phyloP scores from a whole-genome alignment of 1,284 basidiomycete species.

The Leccinum variabile region DNA sequence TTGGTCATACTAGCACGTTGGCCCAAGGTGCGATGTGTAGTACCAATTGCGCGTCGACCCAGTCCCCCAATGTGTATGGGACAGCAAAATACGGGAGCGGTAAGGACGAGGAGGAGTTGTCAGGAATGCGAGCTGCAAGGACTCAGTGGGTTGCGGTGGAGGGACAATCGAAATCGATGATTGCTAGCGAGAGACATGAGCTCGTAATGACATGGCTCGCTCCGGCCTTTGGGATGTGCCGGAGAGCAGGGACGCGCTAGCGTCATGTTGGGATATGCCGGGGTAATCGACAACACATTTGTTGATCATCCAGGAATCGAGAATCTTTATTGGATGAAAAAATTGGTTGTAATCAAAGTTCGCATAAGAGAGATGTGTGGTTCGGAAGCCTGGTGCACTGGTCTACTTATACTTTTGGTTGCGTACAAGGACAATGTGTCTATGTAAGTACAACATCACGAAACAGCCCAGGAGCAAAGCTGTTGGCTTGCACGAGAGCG shows the following conservation, averaged over 20 bases:
- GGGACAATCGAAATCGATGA: not conserved
- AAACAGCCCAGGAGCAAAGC: not conserved
- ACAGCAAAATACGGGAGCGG: too few species aligned
- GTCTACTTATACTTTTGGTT: not conserved
- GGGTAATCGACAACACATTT: not conserved
- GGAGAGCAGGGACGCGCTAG: not conserved
- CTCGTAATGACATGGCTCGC: not conserved
- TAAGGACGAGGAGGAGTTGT: not conserved
- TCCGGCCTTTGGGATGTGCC: not conserved
- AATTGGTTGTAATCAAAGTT: not conserved
- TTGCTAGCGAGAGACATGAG: not conserved
- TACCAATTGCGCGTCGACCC: too few species aligned
- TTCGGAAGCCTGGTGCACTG: too few species aligned
- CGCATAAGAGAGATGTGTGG: not conserved
- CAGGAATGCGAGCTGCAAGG: not conserved
- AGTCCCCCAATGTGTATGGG: too few species aligned
- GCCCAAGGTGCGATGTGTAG: too few species aligned
- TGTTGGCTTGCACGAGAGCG: too few species aligned
- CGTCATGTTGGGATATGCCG: not conserved
- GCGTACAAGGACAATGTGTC: too few species aligned
- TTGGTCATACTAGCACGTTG: too few species aligned
- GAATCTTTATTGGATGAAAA: not conserved
- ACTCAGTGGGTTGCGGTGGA: not conserved
- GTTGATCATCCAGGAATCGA: too few species aligned
- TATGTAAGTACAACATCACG: not conserved